A percentile compares a stretch with the other conserved stretches of the same genome.
These are phyloP conservation scores for Huntiella abstrusa DNA, from an alignment of 2,329 filamentous ascomycete genomes.

Conservation along the genomic window DNA sequence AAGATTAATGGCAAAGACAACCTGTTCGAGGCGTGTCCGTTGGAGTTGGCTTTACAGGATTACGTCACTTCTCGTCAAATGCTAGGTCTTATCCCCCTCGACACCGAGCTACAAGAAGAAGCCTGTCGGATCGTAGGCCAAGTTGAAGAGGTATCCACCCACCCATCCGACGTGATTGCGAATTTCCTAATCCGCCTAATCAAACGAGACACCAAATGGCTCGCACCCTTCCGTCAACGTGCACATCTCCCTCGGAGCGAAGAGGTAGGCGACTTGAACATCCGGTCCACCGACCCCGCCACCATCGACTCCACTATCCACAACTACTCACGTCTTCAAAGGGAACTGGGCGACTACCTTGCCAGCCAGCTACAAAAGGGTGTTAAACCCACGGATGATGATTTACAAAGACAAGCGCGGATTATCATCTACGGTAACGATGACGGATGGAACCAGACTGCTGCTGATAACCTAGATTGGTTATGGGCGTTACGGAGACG, in stretches of 20 bases:
- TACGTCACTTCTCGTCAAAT: constrained; percentile 32
- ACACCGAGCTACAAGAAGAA: constrained; percentile 39
- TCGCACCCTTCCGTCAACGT: constrained; percentile 34
- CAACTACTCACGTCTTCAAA: constrained; percentile 36
- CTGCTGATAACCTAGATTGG: constrained; percentile 36
- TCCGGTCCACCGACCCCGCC: constrained; percentile 32
- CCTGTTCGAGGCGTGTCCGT: constrained; percentile 36
- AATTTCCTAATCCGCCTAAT: constrained; percentile 38
- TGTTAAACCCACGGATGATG: constrained; percentile 30
- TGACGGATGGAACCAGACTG: constrained; percentile 46
- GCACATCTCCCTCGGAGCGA: constrained; percentile 38
- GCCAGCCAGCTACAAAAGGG: constrained; percentile 25
- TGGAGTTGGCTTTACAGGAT: constrained; percentile 34
- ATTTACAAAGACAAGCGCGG: constrained; percentile 37
- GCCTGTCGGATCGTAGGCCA: constrained; percentile 38
- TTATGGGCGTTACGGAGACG: constrained; percentile 32
- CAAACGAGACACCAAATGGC: constrained; percentile 31
- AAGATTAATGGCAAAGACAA: constrained; percentile 39
- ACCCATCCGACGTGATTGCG: constrained; percentile 30
- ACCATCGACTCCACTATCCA: constrained; percentile 41
- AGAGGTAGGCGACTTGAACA: constrained; percentile 29
- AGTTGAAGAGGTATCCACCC: constrained; percentile 32
- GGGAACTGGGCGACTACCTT: constrained; percentile 35
- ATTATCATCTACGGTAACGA: constrained; percentile 44
- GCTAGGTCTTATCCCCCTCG: constrained; percentile 39